Base-by-base conservation (phyloP, 208 protist genomes). In the Sergeia podlipaevii region DNA sequence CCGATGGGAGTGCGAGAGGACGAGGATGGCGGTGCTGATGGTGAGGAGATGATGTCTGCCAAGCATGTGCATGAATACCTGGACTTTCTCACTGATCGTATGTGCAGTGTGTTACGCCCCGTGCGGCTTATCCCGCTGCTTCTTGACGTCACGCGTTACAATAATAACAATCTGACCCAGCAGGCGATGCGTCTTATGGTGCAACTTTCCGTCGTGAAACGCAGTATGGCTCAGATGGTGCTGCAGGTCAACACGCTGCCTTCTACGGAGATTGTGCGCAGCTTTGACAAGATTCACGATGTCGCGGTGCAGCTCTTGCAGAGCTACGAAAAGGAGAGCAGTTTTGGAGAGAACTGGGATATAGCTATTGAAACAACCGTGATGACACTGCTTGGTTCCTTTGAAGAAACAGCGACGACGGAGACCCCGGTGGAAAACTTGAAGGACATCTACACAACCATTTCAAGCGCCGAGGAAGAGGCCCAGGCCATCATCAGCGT, bases 211-310 rank as follows among this genome's bases (percentile, higher is more conserved):
- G 49, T 74, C 11, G 66, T 91, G 32, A 75, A 72, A 44, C 74
- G 76, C 11, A 62, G 34, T 28, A 75, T 91, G 30, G 78, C 79
- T 32, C 70, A 85, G 37, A 42, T 73, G 24, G 77, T 91, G 28
- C 65, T 91, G 27, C 56, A 68, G 26, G 76, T 91, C 27, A 78
- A 91, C 59, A 71, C 79, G 43, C 61, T 91, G 6, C 83, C 83
- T 6, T 84, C 77, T 26, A 20, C 54, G 0, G 72, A 80, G 47
- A 70, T 87, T 1, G 52, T 77, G 13, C 59, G 57, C 29, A 65
- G 65, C 63, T 91, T 91, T 50, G 83, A 91, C 51, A 15, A 57
- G 4, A 67, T 87, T 43, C 73, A 85, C 53, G 61, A 63, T 2
- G 62, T 85, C 26, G 75, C 76, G n/a, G 78, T 80, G 29, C 37